Evolutionary conservation across 495 filamentous ascomycete genomes (phyloP).

Genomic region (Glutinoglossum americanum): DNA sequence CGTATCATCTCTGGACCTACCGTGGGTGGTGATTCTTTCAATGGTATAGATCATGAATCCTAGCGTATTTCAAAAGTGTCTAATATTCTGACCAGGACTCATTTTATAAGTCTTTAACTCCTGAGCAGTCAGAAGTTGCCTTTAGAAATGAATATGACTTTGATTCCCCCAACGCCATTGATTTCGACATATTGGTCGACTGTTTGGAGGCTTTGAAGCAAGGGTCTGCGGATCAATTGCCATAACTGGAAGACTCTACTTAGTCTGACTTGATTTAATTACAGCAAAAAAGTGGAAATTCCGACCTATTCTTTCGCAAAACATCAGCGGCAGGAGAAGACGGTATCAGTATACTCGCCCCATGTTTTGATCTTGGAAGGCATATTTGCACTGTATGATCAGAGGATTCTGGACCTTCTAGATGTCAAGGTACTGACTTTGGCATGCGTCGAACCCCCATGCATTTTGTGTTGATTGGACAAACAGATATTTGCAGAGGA

Average conservation of each 20-base stretch:
- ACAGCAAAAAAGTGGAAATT: constrained; percentile 76
- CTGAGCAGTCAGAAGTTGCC: constrained; percentile 51
- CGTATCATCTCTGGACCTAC: constrained; percentile 68
- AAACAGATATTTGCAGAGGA: constrained; percentile 80
- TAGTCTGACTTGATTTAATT: constrained; percentile 2
- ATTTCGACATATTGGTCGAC: constrained; percentile 80
- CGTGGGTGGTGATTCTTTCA: constrained; percentile 92
- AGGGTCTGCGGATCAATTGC: constrained; percentile 37
- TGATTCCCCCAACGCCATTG: constrained; percentile 81
- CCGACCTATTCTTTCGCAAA: constrained; percentile 90
- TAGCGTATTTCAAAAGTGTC: not conserved
- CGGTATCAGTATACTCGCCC: constrained; percentile 80
- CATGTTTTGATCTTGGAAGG: constrained; percentile 91
- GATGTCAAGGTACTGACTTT: constrained; percentile 57
- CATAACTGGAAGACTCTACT: not conserved
- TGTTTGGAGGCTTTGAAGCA: constrained; percentile 64
- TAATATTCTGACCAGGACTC: constrained; percentile 45
- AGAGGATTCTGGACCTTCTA: constrained; percentile 61
- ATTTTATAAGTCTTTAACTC: constrained; percentile 71
- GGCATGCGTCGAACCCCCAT: not conserved
- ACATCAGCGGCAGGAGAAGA: constrained; percentile 58
- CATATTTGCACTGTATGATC: constrained; percentile 85
- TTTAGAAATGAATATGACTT: constrained; percentile 90
- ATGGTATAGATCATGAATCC: constrained; percentile 39
- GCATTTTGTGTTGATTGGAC: not conserved